Conservation (phyloP, 805 yeast genomes). For the Hyphopichia homilentoma region DNA sequence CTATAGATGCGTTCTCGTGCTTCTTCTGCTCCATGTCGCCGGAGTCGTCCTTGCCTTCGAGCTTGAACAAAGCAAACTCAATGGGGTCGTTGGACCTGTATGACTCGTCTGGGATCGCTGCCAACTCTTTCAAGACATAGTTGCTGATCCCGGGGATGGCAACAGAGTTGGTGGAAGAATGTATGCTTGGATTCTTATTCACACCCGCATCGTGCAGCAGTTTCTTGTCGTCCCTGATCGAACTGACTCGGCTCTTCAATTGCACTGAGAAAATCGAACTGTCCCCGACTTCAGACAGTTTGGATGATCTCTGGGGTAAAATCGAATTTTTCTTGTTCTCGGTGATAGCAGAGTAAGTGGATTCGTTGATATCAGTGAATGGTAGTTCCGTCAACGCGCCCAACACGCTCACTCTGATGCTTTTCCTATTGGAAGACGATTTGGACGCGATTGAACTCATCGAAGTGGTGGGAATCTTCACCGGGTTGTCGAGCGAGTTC, state of each 20-base stretch:
- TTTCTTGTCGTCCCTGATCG: constrained; percentile 6
- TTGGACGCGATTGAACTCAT: constrained; percentile 18
- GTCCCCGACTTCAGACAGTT: constrained; percentile 23
- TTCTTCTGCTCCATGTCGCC: neutral
- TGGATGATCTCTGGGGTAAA: constrained; percentile 12
- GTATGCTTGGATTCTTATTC: constrained; percentile 3
- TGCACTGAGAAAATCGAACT: constrained; percentile 34
- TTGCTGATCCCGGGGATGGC: constrained; percentile 55
- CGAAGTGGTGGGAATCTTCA: constrained; percentile 7
- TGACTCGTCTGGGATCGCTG: constrained; percentile 80
- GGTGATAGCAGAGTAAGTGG: constrained; percentile 2
- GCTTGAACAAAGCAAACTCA: constrained; percentile 65
- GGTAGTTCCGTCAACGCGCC: constrained; percentile 40
- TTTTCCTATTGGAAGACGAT: constrained; percentile 21
- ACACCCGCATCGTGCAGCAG: too few species aligned
- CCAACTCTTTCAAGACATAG: constrained; percentile 52
- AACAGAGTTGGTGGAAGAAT: constrained; percentile 28
- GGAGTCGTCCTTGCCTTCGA: constrained; percentile 58
- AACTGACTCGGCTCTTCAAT: constrained; percentile 15
- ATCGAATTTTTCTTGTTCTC: constrained; percentile 4
- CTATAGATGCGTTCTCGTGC: constrained; percentile 6
- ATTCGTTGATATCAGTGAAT: constrained; percentile 18
- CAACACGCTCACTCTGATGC: constrained; percentile 33
- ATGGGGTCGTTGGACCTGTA: constrained; percentile 65
- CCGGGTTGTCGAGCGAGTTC: constrained; percentile 11